phyloP scores from a whole-genome alignment of 1,284 basidiomycete species.

The Moesziomyces parantarcticus region DNA sequence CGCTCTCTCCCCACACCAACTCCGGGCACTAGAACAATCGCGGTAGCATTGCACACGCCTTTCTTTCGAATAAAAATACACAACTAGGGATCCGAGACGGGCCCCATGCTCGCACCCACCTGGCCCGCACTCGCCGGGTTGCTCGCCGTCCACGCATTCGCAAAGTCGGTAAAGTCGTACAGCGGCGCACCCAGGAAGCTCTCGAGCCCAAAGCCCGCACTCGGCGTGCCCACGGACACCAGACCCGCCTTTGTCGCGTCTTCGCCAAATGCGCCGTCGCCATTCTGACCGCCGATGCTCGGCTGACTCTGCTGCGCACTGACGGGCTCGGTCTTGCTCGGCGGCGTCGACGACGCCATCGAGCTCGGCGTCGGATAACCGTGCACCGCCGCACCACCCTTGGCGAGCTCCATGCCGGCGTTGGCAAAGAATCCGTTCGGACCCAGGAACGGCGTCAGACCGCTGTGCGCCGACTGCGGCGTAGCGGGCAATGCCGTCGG shows the following conservation, averaged over 20 bases:
- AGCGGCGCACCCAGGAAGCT: conserved; percentile 37
- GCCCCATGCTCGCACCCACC: conserved; percentile 22
- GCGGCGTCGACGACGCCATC: conserved; percentile 14
- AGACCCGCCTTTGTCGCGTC: conserved; percentile 6
- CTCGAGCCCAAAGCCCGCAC: conserved; percentile 49
- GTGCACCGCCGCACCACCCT: not conserved
- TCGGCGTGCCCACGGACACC: conserved; percentile 44
- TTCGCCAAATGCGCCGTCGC: no score
- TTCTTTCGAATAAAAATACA: not conserved
- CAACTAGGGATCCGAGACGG: conserved; percentile 31
- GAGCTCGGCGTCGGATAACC: conserved; percentile 34
- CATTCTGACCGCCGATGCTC: no score
- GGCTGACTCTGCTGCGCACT: no score
- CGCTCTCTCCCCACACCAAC: no score
- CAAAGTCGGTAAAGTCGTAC: conserved; percentile 51
- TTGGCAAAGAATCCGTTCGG: conserved; percentile 36
- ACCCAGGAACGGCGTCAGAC: conserved; percentile 38
- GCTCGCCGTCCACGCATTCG: conserved; percentile 42
- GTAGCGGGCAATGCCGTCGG: conserved; percentile 17
- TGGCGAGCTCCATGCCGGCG: not conserved
- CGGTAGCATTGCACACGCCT: no score
- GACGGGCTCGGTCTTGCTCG: not conserved
- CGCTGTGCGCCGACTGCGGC: conserved; percentile 23
- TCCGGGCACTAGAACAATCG: no score
- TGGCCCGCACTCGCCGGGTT: conserved; percentile 9